phyloP scores from a whole-genome alignment of 352 stramenopile genomes.

The Saprolegnia diclina region DNA sequence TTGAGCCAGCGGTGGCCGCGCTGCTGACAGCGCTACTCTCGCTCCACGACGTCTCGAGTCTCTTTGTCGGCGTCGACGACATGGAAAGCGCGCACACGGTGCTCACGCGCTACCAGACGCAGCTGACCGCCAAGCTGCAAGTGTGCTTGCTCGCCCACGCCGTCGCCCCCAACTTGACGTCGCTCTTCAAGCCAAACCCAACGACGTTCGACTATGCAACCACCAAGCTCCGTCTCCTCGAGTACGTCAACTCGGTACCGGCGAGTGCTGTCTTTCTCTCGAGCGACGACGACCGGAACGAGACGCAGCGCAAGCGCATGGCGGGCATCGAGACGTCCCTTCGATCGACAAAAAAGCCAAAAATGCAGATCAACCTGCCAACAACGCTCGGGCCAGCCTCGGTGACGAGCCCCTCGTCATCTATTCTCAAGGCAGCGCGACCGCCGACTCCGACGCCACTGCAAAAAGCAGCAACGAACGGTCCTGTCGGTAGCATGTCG shows the following conservation, averaged over 20 bases:
- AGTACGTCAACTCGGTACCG: neutral
- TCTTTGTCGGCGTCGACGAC: neutral
- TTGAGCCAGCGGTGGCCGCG: neutral
- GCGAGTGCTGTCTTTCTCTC: neutral
- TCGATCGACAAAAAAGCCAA: too few relatives aligned
- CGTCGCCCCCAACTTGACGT: neutral
- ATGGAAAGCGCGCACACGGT: neutral
- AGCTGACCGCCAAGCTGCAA: neutral
- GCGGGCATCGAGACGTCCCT: too few relatives aligned
- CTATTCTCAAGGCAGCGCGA: too few relatives aligned
- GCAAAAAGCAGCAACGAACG: too few relatives aligned
- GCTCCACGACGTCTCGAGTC: neutral
- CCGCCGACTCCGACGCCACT: too few relatives aligned
- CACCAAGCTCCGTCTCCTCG: neutral
- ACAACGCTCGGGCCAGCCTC: too few relatives aligned
- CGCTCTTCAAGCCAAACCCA: neutral
- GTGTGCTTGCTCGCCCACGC: neutral
- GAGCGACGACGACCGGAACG: neutral
- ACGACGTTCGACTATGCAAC: neutral
- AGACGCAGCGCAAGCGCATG: too few relatives aligned
- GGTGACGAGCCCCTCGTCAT: too few relatives aligned
- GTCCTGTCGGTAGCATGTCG: too few relatives aligned
- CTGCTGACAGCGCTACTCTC: neutral
- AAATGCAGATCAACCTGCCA: too few relatives aligned
- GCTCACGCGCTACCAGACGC: neutral